phyloP scores from a whole-genome alignment of 23 red algal genomes.

The Gracilaria caudata region DNA sequence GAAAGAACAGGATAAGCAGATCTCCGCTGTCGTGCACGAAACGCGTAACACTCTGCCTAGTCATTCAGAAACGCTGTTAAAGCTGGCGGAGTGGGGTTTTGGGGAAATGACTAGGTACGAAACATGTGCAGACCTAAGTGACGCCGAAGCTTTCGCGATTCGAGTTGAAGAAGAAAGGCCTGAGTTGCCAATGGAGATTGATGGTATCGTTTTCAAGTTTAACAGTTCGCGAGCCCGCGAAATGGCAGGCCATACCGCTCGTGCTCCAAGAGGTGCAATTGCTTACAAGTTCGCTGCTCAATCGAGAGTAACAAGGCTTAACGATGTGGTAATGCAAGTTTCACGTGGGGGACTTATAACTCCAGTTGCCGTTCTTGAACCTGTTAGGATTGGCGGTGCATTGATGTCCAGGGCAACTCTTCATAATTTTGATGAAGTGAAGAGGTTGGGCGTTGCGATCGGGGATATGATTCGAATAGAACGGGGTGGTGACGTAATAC shows the following conservation, averaged over 20 bases:
- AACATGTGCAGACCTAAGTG: slow-evolving; percentile 25
- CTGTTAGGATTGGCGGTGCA: slow-evolving; percentile 69
- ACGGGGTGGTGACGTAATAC: slow-evolving; percentile 83
- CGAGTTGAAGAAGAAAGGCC: slow-evolving; percentile 50
- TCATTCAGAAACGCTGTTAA: slow-evolving; percentile 42
- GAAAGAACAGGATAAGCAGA: background rate
- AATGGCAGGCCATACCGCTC: slow-evolving; percentile 61
- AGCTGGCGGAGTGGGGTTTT: slow-evolving; percentile 68
- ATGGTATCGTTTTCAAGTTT: slow-evolving; percentile 77
- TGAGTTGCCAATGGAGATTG: slow-evolving; percentile 46
- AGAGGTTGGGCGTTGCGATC: slow-evolving; percentile 46
- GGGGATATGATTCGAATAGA: slow-evolving; percentile 69
- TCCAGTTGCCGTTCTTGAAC: slow-evolving; percentile 77
- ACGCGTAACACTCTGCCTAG: slow-evolving; percentile 10
- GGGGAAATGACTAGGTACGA: slow-evolving; percentile 32
- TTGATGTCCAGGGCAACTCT: slow-evolving; percentile 77
- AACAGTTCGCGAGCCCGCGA: slow-evolving; percentile 52
- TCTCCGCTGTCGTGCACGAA: background rate
- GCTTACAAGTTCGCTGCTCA: slow-evolving; percentile 77
- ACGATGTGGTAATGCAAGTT: slow-evolving; percentile 77
- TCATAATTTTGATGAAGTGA: slow-evolving; percentile 81
- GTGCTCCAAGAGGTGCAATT: slow-evolving; percentile 67
- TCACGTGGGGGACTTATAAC: slow-evolving; percentile 79
- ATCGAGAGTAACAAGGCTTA: slow-evolving; percentile 43
- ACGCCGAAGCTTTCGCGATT: slow-evolving; percentile 47